Conservation (phyloP, 2,329 filamentous ascomycete genomes). For the Stachybotrys echinatus region DNA sequence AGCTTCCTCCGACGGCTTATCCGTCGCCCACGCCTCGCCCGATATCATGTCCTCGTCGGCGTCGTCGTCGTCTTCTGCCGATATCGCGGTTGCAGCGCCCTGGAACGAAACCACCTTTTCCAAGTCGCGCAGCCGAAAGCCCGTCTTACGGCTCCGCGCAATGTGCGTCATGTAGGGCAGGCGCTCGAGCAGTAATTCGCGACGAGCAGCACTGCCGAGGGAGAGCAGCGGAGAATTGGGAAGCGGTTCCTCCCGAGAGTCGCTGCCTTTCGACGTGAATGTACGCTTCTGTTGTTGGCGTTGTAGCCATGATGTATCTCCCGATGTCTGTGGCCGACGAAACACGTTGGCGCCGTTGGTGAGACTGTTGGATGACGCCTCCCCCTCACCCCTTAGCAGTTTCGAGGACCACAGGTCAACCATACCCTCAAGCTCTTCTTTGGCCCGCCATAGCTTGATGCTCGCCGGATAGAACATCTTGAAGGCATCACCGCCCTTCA, state of each 20-base stretch:
- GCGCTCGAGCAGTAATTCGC: conserved; percentile 75
- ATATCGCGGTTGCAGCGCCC: conserved; percentile 50
- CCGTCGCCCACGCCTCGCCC: conserved; percentile 55
- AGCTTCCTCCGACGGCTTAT: conserved; percentile 50
- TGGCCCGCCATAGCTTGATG: conserved; percentile 75
- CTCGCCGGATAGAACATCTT: conserved; percentile 92
- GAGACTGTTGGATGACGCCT: conserved; percentile 28
- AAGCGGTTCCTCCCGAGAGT: conserved; percentile 11
- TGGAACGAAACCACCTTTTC: conserved; percentile 65
- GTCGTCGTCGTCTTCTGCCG: conserved; percentile 38
- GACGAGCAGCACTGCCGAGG: conserved; percentile 60
- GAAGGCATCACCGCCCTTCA: conserved; percentile 55
- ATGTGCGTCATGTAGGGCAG: conserved; percentile 81
- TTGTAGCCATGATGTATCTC: conserved; percentile 28
- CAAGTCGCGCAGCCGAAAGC: conserved; percentile 49
- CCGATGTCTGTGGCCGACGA: conserved; percentile 30
- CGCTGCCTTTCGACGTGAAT: conserved; percentile 7
- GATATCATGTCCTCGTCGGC: conserved; percentile 36
- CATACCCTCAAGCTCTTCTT: conserved; percentile 73
- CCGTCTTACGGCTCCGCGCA: conserved; percentile 34
- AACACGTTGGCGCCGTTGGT: conserved; percentile 45
- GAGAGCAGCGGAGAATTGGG: conserved; percentile 41
- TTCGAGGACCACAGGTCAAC: conserved; percentile 65
- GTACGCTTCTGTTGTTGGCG: conserved; percentile 20
- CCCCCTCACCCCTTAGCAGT: conserved; percentile 50